phyloP scores from a whole-genome alignment of 2,329 filamentous ascomycete species.

The Plenodomus tracheiphilus region DNA sequence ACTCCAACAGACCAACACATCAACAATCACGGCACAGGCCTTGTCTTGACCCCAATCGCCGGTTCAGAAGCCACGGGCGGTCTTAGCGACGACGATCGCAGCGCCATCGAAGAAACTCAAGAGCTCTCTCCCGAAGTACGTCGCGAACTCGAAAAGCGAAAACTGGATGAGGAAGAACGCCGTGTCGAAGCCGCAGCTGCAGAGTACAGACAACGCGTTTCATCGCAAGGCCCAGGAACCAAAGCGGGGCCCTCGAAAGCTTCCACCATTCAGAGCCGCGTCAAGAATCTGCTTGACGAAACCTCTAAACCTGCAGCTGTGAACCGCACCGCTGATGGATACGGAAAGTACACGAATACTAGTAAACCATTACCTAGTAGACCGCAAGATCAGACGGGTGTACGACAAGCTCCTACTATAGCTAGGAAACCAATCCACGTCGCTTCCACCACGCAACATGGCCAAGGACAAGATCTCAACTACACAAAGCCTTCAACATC shows the following conservation, averaged over 20 bases:
- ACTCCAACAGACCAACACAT: conserved; percentile 30
- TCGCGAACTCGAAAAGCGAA: conserved; percentile 81
- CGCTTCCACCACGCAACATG: conserved; percentile 12
- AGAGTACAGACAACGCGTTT: conserved; percentile 79
- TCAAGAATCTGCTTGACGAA: conserved; percentile 83
- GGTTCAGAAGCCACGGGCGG: conserved; percentile 75
- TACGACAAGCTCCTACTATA: conserved; percentile 27
- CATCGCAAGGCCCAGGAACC: conserved; percentile 59
- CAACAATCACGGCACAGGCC: conserved; percentile 16
- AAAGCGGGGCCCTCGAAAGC: conserved; percentile 61
- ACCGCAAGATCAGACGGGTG: conserved; percentile 31
- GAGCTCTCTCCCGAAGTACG: conserved; percentile 84
- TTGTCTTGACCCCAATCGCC: conserved; percentile 64
- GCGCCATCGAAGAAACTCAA: conserved; percentile 66
- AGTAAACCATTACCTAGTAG: conserved; percentile 35
- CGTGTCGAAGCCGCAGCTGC: conserved; percentile 86
- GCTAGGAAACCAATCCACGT: conserved; percentile 54
- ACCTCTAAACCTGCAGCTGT: conserved; percentile 58
- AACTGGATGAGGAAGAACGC: conserved; percentile 83
- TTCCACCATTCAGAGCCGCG: conserved; percentile 86
- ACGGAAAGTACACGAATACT: conserved; percentile 76
- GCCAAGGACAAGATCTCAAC: conserved; percentile 25
- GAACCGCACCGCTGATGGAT: conserved; percentile 80
- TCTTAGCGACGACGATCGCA: conserved; percentile 69
- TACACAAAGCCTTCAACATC: conserved; percentile 32